Evolutionary conservation across 1,284 basidiomycete species (phyloP).

Genomic region (Ceratobasidium sp.): DNA sequence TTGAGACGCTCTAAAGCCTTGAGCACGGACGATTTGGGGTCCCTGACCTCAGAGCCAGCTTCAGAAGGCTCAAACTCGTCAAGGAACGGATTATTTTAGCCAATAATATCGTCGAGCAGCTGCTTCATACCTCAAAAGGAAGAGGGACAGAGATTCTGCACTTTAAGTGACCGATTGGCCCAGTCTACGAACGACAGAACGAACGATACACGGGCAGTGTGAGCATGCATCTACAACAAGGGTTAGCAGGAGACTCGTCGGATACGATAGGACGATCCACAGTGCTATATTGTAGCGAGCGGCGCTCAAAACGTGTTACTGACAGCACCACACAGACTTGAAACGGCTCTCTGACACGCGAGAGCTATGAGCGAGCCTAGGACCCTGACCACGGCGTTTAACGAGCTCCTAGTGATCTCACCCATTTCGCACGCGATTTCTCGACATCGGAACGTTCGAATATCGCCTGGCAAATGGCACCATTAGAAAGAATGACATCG

Average conservation of each 20-base stretch:
- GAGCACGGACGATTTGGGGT: neutral
- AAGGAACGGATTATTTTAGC: neutral
- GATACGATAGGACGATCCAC: no score
- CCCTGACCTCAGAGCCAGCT: neutral
- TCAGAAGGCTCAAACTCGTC: neutral
- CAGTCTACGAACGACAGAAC: no score
- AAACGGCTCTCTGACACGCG: no score
- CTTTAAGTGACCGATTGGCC: no score
- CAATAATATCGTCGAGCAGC: neutral
- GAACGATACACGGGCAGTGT: no score
- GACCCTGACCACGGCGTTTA: slow-evolving; percentile 27
- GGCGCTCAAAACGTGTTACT: no score
- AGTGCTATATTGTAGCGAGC: no score
- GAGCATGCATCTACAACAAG: no score
- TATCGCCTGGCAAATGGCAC: neutral
- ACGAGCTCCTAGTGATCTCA: neutral
- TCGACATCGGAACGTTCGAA: slow-evolving; percentile 1
- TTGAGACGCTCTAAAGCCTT: neutral
- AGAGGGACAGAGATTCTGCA: no score
- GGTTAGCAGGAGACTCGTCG: no score
- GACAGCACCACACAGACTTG: no score
- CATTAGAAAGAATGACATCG: slow-evolving; percentile 25
- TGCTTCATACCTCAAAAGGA: no score
- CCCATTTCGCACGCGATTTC: slow-evolving; percentile 5
- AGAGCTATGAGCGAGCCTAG: neutral